Conservation (phyloP, 805 yeast species). For the Kuraishia cidri region DNA sequence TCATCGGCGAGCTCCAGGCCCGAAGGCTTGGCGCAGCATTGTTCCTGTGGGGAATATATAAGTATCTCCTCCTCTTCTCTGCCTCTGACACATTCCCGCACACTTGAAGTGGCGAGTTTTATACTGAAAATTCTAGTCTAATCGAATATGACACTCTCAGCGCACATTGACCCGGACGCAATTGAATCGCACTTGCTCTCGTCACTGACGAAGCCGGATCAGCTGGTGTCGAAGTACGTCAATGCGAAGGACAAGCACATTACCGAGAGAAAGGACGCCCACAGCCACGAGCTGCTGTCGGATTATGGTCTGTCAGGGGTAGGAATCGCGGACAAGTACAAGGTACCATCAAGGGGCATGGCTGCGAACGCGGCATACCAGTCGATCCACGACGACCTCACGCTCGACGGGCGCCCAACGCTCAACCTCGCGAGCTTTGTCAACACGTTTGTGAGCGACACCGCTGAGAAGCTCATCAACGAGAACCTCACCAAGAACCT, state of each 20-base stretch:
- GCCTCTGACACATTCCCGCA: too few species aligned
- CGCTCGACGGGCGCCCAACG: conserved; percentile 77
- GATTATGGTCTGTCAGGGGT: conserved; percentile 7
- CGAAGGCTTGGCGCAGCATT: too few species aligned
- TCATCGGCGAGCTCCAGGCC: too few species aligned
- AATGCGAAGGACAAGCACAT: conserved; percentile 5
- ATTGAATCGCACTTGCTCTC: conserved; percentile 27
- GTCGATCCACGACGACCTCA: conserved; percentile 62
- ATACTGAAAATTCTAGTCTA: too few species aligned
- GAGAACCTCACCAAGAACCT: conserved; percentile 81
- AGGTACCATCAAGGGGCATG: conserved; percentile 50
- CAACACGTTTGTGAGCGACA: conserved; percentile 58
- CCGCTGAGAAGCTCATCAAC: conserved; percentile 40
- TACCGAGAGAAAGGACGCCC: neutral
- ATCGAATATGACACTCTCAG: conserved; percentile 29
- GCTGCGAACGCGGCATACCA: conserved; percentile 45
- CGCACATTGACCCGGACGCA: conserved; percentile 34
- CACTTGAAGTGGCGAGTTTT: too few species aligned
- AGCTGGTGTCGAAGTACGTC: conserved; percentile 13
- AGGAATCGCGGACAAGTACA: conserved; percentile 39
- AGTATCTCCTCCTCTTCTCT: too few species aligned
- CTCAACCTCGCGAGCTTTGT: conserved; percentile 87
- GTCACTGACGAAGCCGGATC: conserved; percentile 14
- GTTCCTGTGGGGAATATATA: too few species aligned
- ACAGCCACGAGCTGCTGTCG: conserved; percentile 7